A percentile compares a stretch with the other conserved stretches of the same genome.
Conservation (phyloP, 768 basidiomycete species). For the Lactifluus rugatus region DNA sequence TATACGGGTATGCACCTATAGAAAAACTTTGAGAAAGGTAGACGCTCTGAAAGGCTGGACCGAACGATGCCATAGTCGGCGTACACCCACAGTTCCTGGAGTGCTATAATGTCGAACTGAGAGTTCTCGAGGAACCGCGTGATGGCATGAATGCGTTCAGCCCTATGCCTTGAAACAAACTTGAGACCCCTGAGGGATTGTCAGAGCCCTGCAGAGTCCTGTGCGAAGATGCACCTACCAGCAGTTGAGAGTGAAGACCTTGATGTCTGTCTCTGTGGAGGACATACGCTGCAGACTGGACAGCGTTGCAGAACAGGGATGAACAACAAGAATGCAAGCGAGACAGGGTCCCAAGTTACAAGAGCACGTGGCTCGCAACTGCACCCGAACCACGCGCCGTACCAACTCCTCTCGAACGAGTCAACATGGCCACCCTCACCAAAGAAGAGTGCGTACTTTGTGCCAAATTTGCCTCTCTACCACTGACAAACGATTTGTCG, state of each 20-base stretch:
- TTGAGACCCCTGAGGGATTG: slow-evolving; percentile 64
- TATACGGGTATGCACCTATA: slow-evolving; percentile 43
- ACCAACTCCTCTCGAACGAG: not conserved
- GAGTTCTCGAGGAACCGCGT: slow-evolving; percentile 51
- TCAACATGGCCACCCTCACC: slow-evolving; percentile 27
- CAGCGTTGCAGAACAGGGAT: too few relatives aligned
- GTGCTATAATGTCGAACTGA: slow-evolving; percentile 66
- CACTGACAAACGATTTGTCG: not conserved
- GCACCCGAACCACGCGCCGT: too few relatives aligned
- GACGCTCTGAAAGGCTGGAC: slow-evolving; percentile 38
- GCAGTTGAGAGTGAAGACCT: slow-evolving; percentile 69
- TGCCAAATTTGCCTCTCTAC: not conserved
- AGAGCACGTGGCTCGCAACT: not conserved
- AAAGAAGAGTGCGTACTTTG: slow-evolving; percentile 26
- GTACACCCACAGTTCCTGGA: slow-evolving; percentile 87
- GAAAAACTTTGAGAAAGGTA: slow-evolving; percentile 76
- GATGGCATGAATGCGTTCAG: slow-evolving; percentile 65
- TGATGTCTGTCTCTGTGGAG: slow-evolving; percentile 35
- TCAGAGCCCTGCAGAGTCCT: not conserved
- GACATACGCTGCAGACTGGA: slow-evolving; percentile 23
- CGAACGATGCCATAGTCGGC: slow-evolving; percentile 67
- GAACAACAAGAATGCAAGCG: too few relatives aligned
- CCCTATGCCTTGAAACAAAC: slow-evolving; percentile 67
- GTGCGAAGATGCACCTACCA: slow-evolving; percentile 39
- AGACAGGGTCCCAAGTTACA: too few relatives aligned